These are phyloP conservation scores for Lecanicillium sp. DNA, from an alignment of 2,329 filamentous ascomycete genomes.

Conservation along the genomic window DNA sequence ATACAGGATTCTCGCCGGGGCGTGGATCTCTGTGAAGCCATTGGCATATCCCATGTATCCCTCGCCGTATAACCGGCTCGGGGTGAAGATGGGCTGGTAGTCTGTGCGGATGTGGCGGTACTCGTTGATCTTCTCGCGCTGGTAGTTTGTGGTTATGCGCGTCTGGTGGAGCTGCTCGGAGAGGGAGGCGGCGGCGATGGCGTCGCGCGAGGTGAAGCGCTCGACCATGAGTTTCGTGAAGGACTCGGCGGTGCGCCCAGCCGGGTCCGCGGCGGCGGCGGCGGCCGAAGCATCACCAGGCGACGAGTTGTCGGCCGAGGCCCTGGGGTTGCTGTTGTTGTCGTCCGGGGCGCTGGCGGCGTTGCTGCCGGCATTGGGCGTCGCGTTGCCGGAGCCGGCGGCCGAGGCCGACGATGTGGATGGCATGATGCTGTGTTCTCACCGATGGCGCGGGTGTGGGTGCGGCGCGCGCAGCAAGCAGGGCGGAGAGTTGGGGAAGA, in stretches of 20 bases:
- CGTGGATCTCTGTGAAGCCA: constrained; percentile 66
- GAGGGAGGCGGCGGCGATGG: constrained; percentile 47
- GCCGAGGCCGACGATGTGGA: constrained; percentile 29
- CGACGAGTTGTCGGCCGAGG: constrained; percentile 9
- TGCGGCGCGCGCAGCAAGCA: not conserved
- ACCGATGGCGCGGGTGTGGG: constrained; percentile 8
- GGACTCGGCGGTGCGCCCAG: constrained; percentile 49
- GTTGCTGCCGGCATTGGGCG: constrained; percentile 19
- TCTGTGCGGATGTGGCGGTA: constrained; percentile 57
- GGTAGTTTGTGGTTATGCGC: constrained; percentile 54
- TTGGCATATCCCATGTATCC: constrained; percentile 91
- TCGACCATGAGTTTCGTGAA: constrained; percentile 49
- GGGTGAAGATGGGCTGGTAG: constrained; percentile 50
- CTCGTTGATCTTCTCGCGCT: constrained; percentile 62
- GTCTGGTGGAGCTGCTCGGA: constrained; percentile 46
- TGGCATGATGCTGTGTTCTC: constrained; percentile 36
- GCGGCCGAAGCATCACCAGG: no score
- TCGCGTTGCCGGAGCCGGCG: constrained; percentile 27
- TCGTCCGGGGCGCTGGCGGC: constrained; percentile 18
- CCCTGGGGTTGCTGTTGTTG: constrained; percentile 23
- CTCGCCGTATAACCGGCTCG: constrained; percentile 55
- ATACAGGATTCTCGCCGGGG: constrained; percentile 68
- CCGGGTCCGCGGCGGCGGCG: constrained; percentile 24
- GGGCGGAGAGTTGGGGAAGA: no score
- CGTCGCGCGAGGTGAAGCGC: constrained; percentile 48